Evolutionary conservation across 2,329 filamentous ascomycete species (phyloP), one percentile per base, ranked within the genome.

Genomic region (Nemania sp.): DNA sequence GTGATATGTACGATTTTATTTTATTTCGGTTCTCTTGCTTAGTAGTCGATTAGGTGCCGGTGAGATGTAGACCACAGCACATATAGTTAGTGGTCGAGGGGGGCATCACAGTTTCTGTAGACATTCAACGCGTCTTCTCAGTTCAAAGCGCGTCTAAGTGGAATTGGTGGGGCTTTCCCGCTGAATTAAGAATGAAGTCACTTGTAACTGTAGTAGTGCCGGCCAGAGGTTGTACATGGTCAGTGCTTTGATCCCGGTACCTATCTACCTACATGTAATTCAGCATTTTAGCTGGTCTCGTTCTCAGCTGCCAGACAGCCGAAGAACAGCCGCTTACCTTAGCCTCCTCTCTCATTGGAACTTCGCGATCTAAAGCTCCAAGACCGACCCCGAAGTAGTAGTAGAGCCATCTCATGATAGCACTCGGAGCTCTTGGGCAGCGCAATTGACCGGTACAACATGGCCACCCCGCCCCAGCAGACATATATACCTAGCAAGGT

Each of bases 401-500:
- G 32, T 11, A 18, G 68, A 69, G 69, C 67, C 62, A 27, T n/a
- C 53, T 32, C 35, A 52, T 41, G 29, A 57, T 54, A 53, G 62
- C 64, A 68, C 63, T 53, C 61, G 60, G 65, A 69, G 68, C 65
- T 74, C 69, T 72, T 70, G 74, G 68, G 66, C 69, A 73, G 72
- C 70, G 69, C 71, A 76, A 76, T 76, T 75, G 72, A 74, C 68
- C 66, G 63, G 62, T 69, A 63, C 70, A 81, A 71, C 68, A 84
- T 84, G 82, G 79, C 82, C 74, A 82, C 72, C 70, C 67, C 78
- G 62, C 73, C 76, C 64, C 77, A 79, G 66, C 76, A 77, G 75
- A 83, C 83, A 29, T 87, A 90, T 77, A 87, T 93, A 72, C 91
- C 92, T 66, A 90, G 92, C 79, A 97, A 96, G 88, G 87, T 89